phyloP scores from a whole-genome alignment of 2,329 filamentous ascomycete species.

The Juglanconis oblonga region DNA sequence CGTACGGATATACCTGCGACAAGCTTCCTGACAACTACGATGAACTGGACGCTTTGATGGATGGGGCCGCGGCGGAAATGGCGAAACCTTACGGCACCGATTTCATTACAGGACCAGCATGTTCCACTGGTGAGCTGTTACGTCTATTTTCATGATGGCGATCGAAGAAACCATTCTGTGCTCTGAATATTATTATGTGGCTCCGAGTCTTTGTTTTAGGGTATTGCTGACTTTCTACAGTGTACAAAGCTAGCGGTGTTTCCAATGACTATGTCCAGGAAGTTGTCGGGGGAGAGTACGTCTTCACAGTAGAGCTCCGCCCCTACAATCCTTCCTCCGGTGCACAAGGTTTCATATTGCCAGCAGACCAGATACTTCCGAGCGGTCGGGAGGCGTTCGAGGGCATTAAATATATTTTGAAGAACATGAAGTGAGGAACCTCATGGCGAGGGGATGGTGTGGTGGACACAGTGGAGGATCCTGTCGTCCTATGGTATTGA shows the following conservation, averaged over 20 bases:
- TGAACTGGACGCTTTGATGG: constrained; percentile 47
- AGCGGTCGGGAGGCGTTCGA: constrained; percentile 42
- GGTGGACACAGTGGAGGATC: too few relatives aligned
- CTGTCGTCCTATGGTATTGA: too few relatives aligned
- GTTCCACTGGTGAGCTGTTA: constrained; percentile 29
- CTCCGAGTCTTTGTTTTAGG: not conserved
- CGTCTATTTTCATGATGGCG: not conserved
- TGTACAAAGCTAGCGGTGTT: constrained; percentile 53
- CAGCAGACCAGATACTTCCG: constrained; percentile 39
- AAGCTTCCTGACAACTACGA: constrained; percentile 42
- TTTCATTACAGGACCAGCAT: constrained; percentile 50
- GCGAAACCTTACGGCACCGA: constrained; percentile 35
- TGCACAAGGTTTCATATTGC: constrained; percentile 40
- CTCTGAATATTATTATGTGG: not conserved
- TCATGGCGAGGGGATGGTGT: too few relatives aligned
- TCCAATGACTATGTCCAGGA: constrained; percentile 40
- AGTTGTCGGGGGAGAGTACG: constrained; percentile 38
- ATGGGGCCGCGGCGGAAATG: constrained; percentile 49
- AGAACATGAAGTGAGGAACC: constrained; percentile 34
- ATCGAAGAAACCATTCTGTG: not conserved
- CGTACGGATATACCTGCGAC: constrained; percentile 60
- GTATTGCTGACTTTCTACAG: constrained; percentile 34
- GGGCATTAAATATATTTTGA: constrained; percentile 58
- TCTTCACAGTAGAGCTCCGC: constrained; percentile 39
- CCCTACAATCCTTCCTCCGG: too few relatives aligned